Evolutionary conservation across 441 rosid species (phyloP).

Genomic region (Jatropha podagrica): DNA sequence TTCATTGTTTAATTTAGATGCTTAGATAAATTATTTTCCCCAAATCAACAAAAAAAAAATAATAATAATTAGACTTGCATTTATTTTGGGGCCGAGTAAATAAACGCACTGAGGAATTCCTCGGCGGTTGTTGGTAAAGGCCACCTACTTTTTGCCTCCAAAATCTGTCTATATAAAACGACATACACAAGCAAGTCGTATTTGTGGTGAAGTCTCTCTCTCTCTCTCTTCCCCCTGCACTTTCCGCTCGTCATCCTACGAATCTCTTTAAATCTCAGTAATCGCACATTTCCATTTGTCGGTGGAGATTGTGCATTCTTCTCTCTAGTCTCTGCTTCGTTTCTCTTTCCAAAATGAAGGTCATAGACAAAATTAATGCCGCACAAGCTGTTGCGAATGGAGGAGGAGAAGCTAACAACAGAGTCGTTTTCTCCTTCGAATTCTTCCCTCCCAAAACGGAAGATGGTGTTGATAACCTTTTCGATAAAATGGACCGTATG

Average conservation of each 20-base stretch:
- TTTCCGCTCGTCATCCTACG: too few relatives aligned
- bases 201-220: not conserved
- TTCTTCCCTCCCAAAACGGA: slow-evolving; percentile 98
- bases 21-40: too few relatives aligned
- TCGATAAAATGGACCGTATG: slow-evolving; percentile 95
- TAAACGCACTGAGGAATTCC: not conserved
- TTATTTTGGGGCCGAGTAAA: too few relatives aligned
- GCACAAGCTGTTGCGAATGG: slow-evolving; percentile 15
- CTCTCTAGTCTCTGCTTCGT: not conserved
- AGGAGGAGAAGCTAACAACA: slow-evolving; percentile 20
- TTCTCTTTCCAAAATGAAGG: slow-evolving; percentile 56
- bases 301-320: not conserved
- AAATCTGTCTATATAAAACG: not conserved
- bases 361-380: slow-evolving; percentile 70
- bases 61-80: too few relatives aligned
- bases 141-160: slow-evolving; percentile 5
- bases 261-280: not conserved
- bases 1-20: too few relatives aligned
- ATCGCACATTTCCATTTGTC: not conserved
- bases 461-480: slow-evolving; percentile 95
- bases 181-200: not conserved
- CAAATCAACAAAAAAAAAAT: too few relatives aligned
- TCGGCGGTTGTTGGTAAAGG: slow-evolving; percentile 17
- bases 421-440: slow-evolving; percentile 89
- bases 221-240: not conserved